These are phyloP conservation scores for Tetraselmis striata DNA, from an alignment of 139 green algal species.

Conservation along the genomic window DNA sequence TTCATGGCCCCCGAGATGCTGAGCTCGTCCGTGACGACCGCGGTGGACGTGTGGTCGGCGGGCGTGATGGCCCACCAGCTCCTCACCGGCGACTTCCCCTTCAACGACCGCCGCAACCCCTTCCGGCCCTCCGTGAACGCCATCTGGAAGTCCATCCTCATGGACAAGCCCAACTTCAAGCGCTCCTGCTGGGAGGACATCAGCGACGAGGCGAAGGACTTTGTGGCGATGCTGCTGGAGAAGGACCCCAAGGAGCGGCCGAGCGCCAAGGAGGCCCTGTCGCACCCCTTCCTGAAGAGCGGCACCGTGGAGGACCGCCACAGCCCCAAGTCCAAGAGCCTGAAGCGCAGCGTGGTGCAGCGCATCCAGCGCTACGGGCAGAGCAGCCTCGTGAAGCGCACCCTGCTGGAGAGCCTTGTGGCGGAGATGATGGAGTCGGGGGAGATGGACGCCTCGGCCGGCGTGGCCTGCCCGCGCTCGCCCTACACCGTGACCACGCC, in stretches of 20 bases:
- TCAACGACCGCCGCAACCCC: conserved; percentile 71
- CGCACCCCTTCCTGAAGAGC: conserved; percentile 69
- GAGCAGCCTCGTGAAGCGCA: conserved; percentile 58
- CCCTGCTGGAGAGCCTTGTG: conserved; percentile 83
- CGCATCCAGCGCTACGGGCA: conserved; percentile 49
- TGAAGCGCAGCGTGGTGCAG: conserved; percentile 66
- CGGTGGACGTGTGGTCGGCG: conserved; percentile 77
- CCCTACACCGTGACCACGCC: not conserved
- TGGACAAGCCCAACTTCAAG: conserved; percentile 53
- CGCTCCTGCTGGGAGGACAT: conserved; percentile 55
- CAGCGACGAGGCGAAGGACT: conserved; percentile 69
- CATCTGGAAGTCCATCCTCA: conserved; percentile 73
- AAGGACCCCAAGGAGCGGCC: conserved; percentile 67
- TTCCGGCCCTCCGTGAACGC: conserved; percentile 60
- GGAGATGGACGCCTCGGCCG: not conserved
- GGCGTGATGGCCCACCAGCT: conserved; percentile 88
- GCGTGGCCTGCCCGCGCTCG: not conserved
- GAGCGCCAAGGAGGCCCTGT: conserved; percentile 61
- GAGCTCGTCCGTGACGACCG: conserved; percentile 53
- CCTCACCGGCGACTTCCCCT: conserved; percentile 72
- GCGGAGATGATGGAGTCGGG: conserved; percentile 60
- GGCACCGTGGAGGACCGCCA: conserved; percentile 23
- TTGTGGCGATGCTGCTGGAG: conserved; percentile 65
- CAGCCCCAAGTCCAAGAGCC: conserved; percentile 37
- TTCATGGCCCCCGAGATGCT: conserved; percentile 79